Percentiles rank a stretch among this genome's conserved stretches.
Evolutionary conservation across 2,329 filamentous ascomycete genomes (phyloP).

Genomic region (Fusarium napiforme): DNA sequence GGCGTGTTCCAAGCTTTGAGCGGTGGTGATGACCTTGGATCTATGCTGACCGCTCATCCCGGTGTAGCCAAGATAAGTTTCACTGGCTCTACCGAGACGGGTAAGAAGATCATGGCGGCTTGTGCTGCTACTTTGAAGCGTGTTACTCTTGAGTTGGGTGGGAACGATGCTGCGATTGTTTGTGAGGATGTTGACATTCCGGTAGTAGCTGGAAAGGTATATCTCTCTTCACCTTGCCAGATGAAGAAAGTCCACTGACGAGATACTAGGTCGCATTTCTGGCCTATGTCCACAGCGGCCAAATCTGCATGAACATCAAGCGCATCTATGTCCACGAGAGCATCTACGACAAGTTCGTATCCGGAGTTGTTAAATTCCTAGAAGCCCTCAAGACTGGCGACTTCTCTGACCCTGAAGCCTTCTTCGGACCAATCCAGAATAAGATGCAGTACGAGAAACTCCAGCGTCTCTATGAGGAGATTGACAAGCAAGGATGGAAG

Average conservation of each 20-base stretch:
- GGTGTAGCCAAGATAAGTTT: conserved; percentile 71
- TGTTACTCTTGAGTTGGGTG: conserved; percentile 65
- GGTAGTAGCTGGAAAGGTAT: neutral
- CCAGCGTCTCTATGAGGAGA: conserved; percentile 53
- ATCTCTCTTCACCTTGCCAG: accelerated
- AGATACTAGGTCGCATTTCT: neutral
- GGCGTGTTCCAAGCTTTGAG: conserved; percentile 71
- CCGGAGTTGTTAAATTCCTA: neutral
- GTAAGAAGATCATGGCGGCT: conserved; percentile 55
- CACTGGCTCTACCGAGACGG: conserved; percentile 69
- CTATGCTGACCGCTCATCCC: conserved; percentile 65
- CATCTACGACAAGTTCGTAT: neutral
- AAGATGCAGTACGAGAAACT: conserved; percentile 65
- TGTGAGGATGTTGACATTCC: conserved; percentile 4
- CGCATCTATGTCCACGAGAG: neutral
- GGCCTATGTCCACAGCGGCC: neutral
- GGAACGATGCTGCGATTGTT: neutral
- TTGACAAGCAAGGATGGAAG: conserved; percentile 56
- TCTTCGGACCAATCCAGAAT: conserved; percentile 68
- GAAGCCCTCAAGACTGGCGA: conserved; percentile 55
- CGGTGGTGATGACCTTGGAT: conserved; percentile 69
- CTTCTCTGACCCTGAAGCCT: conserved; percentile 54
- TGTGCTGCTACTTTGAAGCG: conserved; percentile 63
- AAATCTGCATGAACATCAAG: conserved; percentile 9
- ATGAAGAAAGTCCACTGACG: accelerated